These are phyloP conservation scores for Anthracocystis panici-leucophaei DNA, from an alignment of 1,284 basidiomycete genomes.

Conservation along the genomic window DNA sequence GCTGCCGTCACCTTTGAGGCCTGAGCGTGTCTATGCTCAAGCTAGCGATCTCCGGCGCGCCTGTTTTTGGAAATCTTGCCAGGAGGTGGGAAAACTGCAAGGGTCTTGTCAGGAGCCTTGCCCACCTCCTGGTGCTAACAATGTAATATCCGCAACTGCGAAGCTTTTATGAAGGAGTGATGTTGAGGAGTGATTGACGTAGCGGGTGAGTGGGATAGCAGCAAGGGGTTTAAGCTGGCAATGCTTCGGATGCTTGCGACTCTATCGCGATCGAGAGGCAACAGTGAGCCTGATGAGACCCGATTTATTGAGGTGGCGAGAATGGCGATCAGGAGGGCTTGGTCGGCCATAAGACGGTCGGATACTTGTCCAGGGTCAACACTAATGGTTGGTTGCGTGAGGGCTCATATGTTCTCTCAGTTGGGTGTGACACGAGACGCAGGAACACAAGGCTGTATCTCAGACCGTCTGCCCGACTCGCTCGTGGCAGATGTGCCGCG, in stretches of 20 bases:
- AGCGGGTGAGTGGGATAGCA: neutral
- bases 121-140: slow-evolving; percentile 4
- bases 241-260: neutral
- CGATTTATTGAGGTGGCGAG: neutral
- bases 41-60: slow-evolving; percentile 13
- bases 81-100: neutral
- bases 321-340: too few species aligned
- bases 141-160: slow-evolving; percentile 40
- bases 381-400: too few species aligned
- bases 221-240: neutral
- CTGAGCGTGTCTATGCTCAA: slow-evolving; percentile 34
- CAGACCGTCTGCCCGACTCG: too few species aligned
- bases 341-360: too few species aligned
- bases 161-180: neutral
- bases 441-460: too few species aligned
- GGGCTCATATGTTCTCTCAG: too few species aligned
- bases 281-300: slow-evolving; percentile 4
- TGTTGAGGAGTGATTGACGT: neutral
- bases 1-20: slow-evolving; percentile 74
- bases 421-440: too few species aligned
- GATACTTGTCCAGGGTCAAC: too few species aligned
- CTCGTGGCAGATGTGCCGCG: slow-evolving; percentile 5
- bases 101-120: neutral
- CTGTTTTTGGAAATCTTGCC: slow-evolving; percentile 10
- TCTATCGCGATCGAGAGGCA: neutral